Base-by-base conservation (phyloP, 2,329 filamentous ascomycete genomes). In the Parafenestella ontariensis region DNA sequence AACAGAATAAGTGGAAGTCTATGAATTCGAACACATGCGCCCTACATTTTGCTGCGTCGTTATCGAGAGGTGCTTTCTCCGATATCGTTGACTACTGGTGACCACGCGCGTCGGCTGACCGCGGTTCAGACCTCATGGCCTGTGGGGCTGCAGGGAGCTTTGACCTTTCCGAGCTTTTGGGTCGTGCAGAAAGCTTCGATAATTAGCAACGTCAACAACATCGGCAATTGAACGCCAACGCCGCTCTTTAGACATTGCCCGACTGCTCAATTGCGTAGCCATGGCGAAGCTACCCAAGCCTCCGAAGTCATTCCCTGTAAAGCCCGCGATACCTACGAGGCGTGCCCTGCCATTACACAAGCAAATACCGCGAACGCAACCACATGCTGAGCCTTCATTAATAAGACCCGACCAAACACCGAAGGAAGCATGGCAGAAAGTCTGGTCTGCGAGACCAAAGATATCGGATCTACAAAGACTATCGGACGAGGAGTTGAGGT, bases 211-310 rank as follows among this genome's bases (percentile, higher is more conserved):
- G 34, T 48, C 46, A 45, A 46, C 59, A 45, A 37, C 47, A 40
- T 49, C 49, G 49, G 54, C 62, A 56, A 61, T 70, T 61, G 61
- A 44, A 42, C 55, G 42, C 34, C 53, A 33, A 58, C 58, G 40
- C 50, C 55, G 41, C 47, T 56, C 46, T 31, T 36, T 60, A 9
- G 34, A 40, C 10, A 21, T 10, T 39, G 28, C 8, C 15, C 20
- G 15, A 24, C 21, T 26, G 23, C 13, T 28, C 49, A 51, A 49
- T 58, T 52, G 45, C 51, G 46, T 40, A 49, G 42, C 46, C 52
- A 75, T 74, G 72, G 65, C 70, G 8, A 75, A 75, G 51, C 42
- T 73, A 2, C 72, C 72, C 15, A 75, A 69, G 46, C 48, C 62
- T 3, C 69, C 69, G 1, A 68, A 57, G 37, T 49, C 54, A 1